Percentiles rank a stretch among this genome's conserved stretches.
Conservation (phyloP, 2,329 filamentous ascomycete species). For the Apiospora hydei region DNA sequence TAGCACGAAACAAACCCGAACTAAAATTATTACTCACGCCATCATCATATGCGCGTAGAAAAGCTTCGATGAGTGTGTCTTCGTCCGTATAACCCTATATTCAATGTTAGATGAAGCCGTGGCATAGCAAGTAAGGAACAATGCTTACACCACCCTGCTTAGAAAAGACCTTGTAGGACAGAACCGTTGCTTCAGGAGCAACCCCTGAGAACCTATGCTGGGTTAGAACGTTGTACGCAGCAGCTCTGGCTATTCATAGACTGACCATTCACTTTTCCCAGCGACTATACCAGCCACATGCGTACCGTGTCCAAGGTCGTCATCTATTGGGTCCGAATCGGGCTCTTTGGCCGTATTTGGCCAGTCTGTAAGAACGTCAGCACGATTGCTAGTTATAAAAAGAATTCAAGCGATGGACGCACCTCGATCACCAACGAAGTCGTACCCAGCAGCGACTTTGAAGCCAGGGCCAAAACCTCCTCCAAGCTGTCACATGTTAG, state of each 20-base stretch:
- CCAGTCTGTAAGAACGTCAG: slow-evolving; percentile 2
- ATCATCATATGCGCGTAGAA: slow-evolving; percentile 42
- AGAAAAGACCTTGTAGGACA: slow-evolving; percentile 36
- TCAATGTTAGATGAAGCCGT: neutral
- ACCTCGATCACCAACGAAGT: slow-evolving; percentile 28
- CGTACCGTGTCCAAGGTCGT: slow-evolving; percentile 34
- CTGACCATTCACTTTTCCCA: slow-evolving; percentile 32
- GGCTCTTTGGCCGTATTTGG: slow-evolving; percentile 13
- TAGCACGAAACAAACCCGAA: neutral
- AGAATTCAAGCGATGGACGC: neutral
- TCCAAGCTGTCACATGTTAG: slow-evolving; percentile 6
- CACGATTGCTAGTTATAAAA: neutral
- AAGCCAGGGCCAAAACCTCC: slow-evolving; percentile 23
- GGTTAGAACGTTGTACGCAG: neutral
- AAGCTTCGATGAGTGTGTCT: slow-evolving; percentile 43
- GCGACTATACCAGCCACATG: slow-evolving; percentile 40
- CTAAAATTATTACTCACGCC: slow-evolving; percentile 32
- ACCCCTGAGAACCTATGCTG: slow-evolving; percentile 33
- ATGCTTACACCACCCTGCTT: slow-evolving; percentile 7
- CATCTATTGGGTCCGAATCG: slow-evolving; percentile 33
- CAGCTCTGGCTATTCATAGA: neutral
- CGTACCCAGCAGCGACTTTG: slow-evolving; percentile 23
- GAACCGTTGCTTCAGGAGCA: slow-evolving; percentile 35
- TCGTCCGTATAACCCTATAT: slow-evolving; percentile 32
- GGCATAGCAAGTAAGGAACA: neutral